These are phyloP conservation scores for Scopulariopsis brevicaulis DNA, from an alignment of 2,329 filamentous ascomycete species.

Conservation along the genomic window DNA sequence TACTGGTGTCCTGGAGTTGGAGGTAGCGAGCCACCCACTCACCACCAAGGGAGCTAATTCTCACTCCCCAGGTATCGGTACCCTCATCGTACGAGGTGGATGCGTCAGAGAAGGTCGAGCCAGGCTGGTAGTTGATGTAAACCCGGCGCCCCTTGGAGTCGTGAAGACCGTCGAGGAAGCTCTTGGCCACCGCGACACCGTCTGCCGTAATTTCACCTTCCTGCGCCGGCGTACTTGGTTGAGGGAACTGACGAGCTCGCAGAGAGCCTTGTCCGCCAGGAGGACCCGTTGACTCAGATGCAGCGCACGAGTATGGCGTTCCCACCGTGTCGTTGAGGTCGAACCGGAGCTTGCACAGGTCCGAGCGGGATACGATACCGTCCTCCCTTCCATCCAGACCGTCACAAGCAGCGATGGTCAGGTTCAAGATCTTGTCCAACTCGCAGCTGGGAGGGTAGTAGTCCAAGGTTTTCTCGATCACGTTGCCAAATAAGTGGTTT, in stretches of 20 bases:
- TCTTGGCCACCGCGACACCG: conserved; percentile 19
- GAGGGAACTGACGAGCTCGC: conserved; percentile 10
- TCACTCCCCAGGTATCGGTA: conserved; percentile 19
- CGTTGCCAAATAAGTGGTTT: conserved; percentile 22
- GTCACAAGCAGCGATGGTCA: conserved; percentile 42
- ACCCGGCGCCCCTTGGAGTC: conserved; percentile 20
- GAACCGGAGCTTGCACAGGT: conserved; percentile 22
- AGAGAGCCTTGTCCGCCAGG: conserved; percentile 13
- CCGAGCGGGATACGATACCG: conserved; percentile 32
- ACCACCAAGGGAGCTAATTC: conserved; percentile 18
- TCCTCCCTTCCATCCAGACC: conserved; percentile 41
- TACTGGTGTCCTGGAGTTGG: conserved; percentile 25
- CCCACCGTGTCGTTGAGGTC: conserved; percentile 18
- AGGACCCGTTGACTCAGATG: conserved; percentile 11
- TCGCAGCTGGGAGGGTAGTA: conserved; percentile 32
- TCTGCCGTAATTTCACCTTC: conserved; percentile 21
- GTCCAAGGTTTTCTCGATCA: conserved; percentile 24
- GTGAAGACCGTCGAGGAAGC: conserved; percentile 20
- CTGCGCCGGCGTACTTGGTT: conserved; percentile 14
- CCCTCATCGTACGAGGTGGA: conserved; percentile 18
- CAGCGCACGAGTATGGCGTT: conserved; percentile 18
- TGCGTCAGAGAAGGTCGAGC: conserved; percentile 18
- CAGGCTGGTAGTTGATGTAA: conserved; percentile 23
- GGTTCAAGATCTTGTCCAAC: conserved; percentile 37
- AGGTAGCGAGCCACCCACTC: conserved; percentile 28